phyloP scores from a whole-genome alignment of 176 grass and related monocot genomes.

The Oryza glumipatula region DNA sequence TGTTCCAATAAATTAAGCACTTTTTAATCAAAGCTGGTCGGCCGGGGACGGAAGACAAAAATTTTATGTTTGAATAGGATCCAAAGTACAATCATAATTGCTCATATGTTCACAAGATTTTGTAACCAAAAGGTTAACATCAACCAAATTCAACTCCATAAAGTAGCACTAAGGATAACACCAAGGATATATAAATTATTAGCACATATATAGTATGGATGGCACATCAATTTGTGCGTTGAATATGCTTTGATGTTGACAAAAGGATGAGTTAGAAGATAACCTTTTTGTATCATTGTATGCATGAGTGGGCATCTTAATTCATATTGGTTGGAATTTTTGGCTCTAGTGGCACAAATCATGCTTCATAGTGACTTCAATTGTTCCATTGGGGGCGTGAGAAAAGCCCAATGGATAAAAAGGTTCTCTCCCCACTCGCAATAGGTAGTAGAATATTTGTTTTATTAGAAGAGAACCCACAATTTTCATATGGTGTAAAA shows the following conservation, averaged over 20 bases:
- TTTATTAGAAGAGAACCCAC: neutral
- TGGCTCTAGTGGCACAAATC: neutral
- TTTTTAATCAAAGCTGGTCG: neutral
- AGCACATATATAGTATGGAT: conserved; percentile 24
- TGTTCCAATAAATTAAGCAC: neutral
- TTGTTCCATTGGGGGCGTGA: neutral
- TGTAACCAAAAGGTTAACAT: conserved; percentile 16
- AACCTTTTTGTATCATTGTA: neutral
- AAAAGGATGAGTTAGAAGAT: neutral
- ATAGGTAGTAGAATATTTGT: neutral
- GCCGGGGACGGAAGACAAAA: neutral
- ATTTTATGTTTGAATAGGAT: neutral
- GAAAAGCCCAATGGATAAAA: neutral
- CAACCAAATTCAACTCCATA: conserved; percentile 8
- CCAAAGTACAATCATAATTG: neutral
- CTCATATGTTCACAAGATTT: neutral
- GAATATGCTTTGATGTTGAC: conserved; percentile 35
- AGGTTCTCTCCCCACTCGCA: neutral
- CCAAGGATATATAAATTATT: neutral
- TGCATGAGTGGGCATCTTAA: neutral
- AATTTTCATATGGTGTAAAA: neutral
- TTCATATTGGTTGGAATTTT: neutral
- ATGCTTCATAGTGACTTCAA: neutral
- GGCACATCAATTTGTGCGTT: conserved; percentile 24
- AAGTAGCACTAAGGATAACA: conserved; percentile 21